Percentiles rank a stretch among this genome's conserved stretches.
phyloP scores from a whole-genome alignment of 805 yeast genomes.

The Kodamaea laetipori region DNA sequence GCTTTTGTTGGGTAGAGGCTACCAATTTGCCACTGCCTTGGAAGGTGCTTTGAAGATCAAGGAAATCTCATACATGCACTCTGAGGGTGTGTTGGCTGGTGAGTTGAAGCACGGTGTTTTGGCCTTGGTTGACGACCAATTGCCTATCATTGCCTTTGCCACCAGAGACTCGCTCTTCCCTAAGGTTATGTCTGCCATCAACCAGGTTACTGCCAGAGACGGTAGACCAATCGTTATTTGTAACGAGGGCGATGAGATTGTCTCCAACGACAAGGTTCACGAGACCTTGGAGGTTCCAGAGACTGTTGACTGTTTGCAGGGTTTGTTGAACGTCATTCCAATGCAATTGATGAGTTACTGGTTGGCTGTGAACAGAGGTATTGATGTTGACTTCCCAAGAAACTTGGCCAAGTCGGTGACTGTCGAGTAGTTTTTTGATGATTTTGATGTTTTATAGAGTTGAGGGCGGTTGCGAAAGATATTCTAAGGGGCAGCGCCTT shows the following conservation, averaged over 20 bases:
- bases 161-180: slow-evolving; percentile 96
- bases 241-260: slow-evolving; percentile 73
- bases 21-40: slow-evolving; percentile 93
- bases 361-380: slow-evolving; percentile 92
- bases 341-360: slow-evolving; percentile 95
- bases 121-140: slow-evolving; percentile 90
- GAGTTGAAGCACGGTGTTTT: slow-evolving; percentile 98
- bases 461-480: neutral
- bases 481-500: slow-evolving; percentile 2
- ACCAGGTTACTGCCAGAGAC: slow-evolving; percentile 95
- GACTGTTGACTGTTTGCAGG: slow-evolving; percentile 97
- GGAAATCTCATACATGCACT: slow-evolving; percentile 98
- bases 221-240: slow-evolving; percentile 95
- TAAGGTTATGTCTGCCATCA: slow-evolving; percentile 91
- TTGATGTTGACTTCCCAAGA: slow-evolving; percentile 98
- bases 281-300: slow-evolving; percentile 88
- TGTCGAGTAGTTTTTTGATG: slow-evolving; percentile 61
- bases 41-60: slow-evolving; percentile 98
- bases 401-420: slow-evolving; percentile 98
- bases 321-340: slow-evolving; percentile 90
- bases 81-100: slow-evolving; percentile 99
- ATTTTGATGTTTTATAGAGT: slow-evolving; percentile 9
- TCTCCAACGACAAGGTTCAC: slow-evolving; percentile 56
- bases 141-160: slow-evolving; percentile 95
- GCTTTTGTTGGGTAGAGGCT: slow-evolving; percentile 93